Base-by-base conservation (phyloP, 495 filamentous ascomycete genomes). In the Cudoniella acicularis region DNA sequence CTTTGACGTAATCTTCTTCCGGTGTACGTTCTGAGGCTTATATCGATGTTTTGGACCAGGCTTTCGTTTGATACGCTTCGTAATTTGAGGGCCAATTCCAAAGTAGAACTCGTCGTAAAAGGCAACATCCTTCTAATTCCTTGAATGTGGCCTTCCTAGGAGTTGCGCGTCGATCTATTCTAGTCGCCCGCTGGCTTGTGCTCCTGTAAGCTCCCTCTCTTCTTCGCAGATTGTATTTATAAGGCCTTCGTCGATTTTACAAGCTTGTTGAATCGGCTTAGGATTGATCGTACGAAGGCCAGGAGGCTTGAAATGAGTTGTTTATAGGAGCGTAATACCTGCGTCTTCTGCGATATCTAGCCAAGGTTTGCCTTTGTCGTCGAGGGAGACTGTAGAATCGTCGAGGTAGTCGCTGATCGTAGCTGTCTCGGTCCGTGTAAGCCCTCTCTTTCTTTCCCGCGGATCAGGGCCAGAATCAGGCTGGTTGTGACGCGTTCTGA, bases 51-150 rank as follows among this genome's bases (percentile, higher is more conserved):
- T 8, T 22, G 10, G 18, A 3, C 52, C 52, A 17, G 16, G 6
- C n/a, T 24, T 43, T 26, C 36, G 43, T 26, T 55, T 55, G 3
- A 55, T 21, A 4, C 21, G n/a, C 36, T 25, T 55, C 9, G 36
- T 55, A 25, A 55, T 18, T 46, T 55, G 21, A 24, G 21, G n/a
- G 8, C 52, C 36, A 22, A 55, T 45, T 18, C 52, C 36, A 25
- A 55, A 55, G 52, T 55, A 46, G 18, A 55, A 55, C 22, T 55
- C 52, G 25, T 55, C 23, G 23, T 36, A 55, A 55, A 55, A 55
- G 17, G 30, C 27, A 3, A 55, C 36, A 17, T 55, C 17, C 4
- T 45, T 11, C 52, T 26, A 55, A 21, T 55, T 36, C 11, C 3
- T 46, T 11, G 41, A 55, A 26, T 55, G 21, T 16, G 20, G 36